These are phyloP conservation scores for Ceratocystis colombiana DNA, from an alignment of 2,329 filamentous ascomycete species.

Conservation along the genomic window DNA sequence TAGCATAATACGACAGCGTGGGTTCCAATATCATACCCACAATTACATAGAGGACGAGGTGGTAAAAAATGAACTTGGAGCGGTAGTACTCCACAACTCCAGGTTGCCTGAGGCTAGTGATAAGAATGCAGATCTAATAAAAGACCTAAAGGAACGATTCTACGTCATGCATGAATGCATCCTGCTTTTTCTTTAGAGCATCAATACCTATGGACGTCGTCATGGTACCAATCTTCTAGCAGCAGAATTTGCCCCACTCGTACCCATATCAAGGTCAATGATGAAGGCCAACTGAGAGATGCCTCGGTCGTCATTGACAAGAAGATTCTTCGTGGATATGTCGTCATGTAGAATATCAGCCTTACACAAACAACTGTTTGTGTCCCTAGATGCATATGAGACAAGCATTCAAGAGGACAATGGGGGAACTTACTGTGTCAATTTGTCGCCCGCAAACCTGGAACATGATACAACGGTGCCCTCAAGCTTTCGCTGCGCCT, in stretches of 20 bases:
- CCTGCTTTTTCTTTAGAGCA: background rate
- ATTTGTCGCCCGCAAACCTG: too few species aligned
- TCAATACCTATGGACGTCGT: background rate
- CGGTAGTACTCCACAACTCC: too few species aligned
- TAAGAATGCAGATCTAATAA: background rate
- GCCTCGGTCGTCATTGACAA: background rate
- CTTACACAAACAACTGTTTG: background rate
- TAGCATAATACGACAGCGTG: too few species aligned
- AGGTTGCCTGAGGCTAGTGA: background rate
- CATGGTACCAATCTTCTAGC: background rate
- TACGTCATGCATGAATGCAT: constrained; percentile 5
- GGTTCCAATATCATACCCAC: too few species aligned
- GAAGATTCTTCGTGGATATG: background rate
- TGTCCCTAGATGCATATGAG: too few species aligned
- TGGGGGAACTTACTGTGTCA: too few species aligned
- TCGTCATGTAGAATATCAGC: background rate
- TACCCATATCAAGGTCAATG: background rate
- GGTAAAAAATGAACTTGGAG: too few species aligned
- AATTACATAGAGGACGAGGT: too few species aligned
- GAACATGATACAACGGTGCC: too few species aligned
- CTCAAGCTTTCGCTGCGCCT: too few species aligned
- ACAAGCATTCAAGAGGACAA: too few species aligned
- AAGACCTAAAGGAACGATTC: constrained; percentile 8
- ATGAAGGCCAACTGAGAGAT: background rate
- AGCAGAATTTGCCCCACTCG: background rate